A percentile compares a stretch with the other conserved stretches of the same genome.
Evolutionary conservation across 495 filamentous ascomycete species (phyloP).

Genomic region (Lasiosphaeria miniovina): DNA sequence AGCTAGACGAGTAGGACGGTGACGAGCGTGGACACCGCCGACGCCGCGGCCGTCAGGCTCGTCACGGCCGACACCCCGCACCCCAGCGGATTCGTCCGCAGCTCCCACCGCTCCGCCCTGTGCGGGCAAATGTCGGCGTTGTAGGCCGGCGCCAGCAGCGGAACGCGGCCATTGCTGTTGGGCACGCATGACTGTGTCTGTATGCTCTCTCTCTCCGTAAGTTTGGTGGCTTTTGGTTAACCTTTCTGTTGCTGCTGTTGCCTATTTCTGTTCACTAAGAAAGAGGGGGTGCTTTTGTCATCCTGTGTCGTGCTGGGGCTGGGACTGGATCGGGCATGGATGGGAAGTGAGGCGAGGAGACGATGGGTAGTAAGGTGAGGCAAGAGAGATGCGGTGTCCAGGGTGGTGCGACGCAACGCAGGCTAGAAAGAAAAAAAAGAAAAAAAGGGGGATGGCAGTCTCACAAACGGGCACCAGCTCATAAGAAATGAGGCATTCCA

Average conservation of each 20-base stretch:
- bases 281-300: neutral
- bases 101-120: slow-evolving; percentile 49
- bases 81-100: slow-evolving; percentile 45
- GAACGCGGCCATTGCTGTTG: slow-evolving; percentile 32
- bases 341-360: neutral
- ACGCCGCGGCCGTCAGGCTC: slow-evolving; percentile 38
- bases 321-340: neutral
- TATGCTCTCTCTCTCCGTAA: neutral
- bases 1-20: slow-evolving; percentile 32
- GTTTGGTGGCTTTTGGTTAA: neutral
- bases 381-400: too few species aligned
- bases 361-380: too few species aligned
- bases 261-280: too few species aligned
- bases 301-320: neutral
- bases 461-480: slow-evolving; percentile 50
- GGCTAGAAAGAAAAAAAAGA: neutral
- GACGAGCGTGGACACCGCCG: slow-evolving; percentile 37
- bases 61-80: slow-evolving; percentile 54
- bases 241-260: neutral
- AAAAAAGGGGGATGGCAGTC: slow-evolving; percentile 11
- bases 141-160: slow-evolving; percentile 44
- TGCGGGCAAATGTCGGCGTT: slow-evolving; percentile 47
- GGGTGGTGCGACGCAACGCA: too few species aligned
- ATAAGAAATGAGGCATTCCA: too few species aligned
- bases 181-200: slow-evolving; percentile 52